Percentiles rank a stretch among this genome's conserved stretches.
phyloP scores from a whole-genome alignment of 768 basidiomycete species.

The Trametes maxima region DNA sequence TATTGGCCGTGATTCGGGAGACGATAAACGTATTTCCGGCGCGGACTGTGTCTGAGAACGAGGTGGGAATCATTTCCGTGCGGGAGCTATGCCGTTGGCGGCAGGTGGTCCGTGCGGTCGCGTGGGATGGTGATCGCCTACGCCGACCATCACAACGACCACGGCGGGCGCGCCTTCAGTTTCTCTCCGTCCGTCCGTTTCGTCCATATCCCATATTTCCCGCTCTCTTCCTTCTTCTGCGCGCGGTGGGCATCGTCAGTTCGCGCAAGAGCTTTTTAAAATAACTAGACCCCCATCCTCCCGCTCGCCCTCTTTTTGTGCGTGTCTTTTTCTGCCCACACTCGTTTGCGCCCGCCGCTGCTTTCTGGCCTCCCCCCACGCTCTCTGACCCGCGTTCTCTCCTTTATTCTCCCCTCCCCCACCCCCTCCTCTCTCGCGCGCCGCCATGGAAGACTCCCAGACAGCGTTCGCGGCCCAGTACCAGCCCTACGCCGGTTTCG shows the following conservation, averaged over 20 bases:
- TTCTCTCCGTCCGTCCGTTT: slow-evolving; percentile 13
- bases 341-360: slow-evolving; percentile 31
- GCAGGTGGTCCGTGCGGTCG: slow-evolving; percentile 29
- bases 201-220: slow-evolving; percentile 5
- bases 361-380: slow-evolving; percentile 36
- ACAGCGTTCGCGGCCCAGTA: slow-evolving; percentile 71
- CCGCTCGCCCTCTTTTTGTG: slow-evolving; percentile 29
- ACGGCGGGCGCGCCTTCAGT: background rate
- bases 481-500: slow-evolving; percentile 65
- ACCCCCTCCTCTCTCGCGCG: slow-evolving; percentile 16
- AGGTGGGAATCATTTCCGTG: background rate
- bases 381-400: slow-evolving; percentile 58
- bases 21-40: background rate
- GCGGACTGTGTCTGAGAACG: background rate
- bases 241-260: slow-evolving; percentile 24
- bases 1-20: background rate
- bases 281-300: slow-evolving; percentile 23
- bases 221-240: slow-evolving; percentile 21
- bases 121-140: slow-evolving; percentile 26
- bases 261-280: slow-evolving; percentile 23
- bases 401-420: slow-evolving; percentile 51
- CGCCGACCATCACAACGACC: background rate
- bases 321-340: slow-evolving; percentile 32
- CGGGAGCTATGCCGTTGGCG: slow-evolving; percentile 1
- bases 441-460: slow-evolving; percentile 73